A percentile compares a stretch with the other conserved stretches of the same genome.
These are phyloP conservation scores for Heterobasidion irregulare DNA, from an alignment of 1,284 basidiomycete genomes.

Conservation along the genomic window DNA sequence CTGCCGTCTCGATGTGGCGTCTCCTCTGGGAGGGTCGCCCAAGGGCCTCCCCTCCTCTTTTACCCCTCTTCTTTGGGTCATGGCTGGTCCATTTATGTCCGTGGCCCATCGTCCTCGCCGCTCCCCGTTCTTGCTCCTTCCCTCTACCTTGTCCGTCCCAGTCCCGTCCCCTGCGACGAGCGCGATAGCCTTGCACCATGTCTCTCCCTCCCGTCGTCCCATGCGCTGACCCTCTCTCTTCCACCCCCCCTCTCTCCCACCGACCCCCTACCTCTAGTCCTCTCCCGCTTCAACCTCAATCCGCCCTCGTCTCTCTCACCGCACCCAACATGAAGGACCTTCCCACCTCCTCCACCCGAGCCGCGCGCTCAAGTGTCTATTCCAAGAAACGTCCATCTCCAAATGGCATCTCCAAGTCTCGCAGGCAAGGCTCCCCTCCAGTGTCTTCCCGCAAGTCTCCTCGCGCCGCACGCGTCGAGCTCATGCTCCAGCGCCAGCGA, in stretches of 20 bases:
- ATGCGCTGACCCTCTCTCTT: conserved; percentile 10
- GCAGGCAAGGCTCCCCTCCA: conserved; percentile 41
- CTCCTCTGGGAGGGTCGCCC: not conserved
- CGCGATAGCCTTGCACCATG: not conserved
- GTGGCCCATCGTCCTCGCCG: not conserved
- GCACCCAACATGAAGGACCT: conserved; percentile 66
- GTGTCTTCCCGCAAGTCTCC: conserved; percentile 51
- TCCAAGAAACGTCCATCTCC: conserved; percentile 79
- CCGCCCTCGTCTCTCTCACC: conserved; percentile 27
- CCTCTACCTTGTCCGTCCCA: conserved; percentile 2
- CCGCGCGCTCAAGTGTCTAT: conserved; percentile 56
- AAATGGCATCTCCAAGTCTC: conserved; percentile 59
- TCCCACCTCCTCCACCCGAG: conserved; percentile 46
- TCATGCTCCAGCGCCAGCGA: conserved; percentile 56
- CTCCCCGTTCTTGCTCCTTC: not conserved
- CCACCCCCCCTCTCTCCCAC: conserved; percentile 18
- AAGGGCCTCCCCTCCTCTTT: not conserved
- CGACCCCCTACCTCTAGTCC: conserved; percentile 19
- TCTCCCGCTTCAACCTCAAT: conserved; percentile 32
- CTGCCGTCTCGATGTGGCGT: too few species aligned
- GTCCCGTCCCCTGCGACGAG: not conserved
- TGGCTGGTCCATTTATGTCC: not conserved
- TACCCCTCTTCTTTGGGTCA: not conserved
- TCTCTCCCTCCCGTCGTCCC: conserved; percentile 13
- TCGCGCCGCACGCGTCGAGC: conserved; percentile 49